A percentile compares a stretch with the other conserved stretches of the same genome.
Conservation (phyloP, 345 rosid genomes). For the Melaleuca quinquenervia region DNA sequence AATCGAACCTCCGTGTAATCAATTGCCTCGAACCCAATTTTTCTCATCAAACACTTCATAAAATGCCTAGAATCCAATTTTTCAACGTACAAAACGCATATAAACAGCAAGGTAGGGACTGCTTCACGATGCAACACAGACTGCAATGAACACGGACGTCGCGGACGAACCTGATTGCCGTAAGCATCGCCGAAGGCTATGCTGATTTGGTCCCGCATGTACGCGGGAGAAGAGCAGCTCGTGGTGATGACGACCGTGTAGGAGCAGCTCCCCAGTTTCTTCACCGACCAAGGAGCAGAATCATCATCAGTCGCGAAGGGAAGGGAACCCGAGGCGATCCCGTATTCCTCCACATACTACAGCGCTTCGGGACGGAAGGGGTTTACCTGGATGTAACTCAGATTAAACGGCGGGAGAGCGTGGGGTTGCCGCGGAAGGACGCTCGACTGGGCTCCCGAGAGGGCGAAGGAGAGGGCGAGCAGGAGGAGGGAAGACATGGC, state of each 20-base stretch:
- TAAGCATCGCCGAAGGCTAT: conserved; percentile 86
- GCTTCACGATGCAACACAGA: neutral
- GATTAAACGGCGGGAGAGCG: conserved; percentile 33
- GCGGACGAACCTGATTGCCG: conserved; percentile 67
- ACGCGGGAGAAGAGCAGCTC: conserved; percentile 68
- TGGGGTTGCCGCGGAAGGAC: conserved; percentile 19
- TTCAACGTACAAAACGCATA: neutral
- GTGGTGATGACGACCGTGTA: conserved; percentile 57
- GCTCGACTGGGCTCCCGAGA: conserved; percentile 12
- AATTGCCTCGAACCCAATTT: neutral
- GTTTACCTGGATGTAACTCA: conserved; percentile 55
- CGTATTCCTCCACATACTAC: neutral
- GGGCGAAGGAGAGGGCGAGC: neutral
- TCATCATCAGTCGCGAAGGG: neutral
- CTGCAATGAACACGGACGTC: neutral
- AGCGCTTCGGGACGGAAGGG: neutral
- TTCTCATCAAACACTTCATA: neutral
- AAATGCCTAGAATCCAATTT: neutral
- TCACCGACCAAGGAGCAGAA: neutral
- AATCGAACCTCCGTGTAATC: neutral
- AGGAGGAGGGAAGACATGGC: neutral
- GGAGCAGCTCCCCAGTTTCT: conserved; percentile 52
- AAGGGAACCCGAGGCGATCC: neutral
- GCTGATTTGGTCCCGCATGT: conserved; percentile 84
- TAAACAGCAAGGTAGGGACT: neutral